These are phyloP conservation scores for Flagelloscypha sp. DNA, from an alignment of 768 basidiomycete genomes.

Conservation along the genomic window DNA sequence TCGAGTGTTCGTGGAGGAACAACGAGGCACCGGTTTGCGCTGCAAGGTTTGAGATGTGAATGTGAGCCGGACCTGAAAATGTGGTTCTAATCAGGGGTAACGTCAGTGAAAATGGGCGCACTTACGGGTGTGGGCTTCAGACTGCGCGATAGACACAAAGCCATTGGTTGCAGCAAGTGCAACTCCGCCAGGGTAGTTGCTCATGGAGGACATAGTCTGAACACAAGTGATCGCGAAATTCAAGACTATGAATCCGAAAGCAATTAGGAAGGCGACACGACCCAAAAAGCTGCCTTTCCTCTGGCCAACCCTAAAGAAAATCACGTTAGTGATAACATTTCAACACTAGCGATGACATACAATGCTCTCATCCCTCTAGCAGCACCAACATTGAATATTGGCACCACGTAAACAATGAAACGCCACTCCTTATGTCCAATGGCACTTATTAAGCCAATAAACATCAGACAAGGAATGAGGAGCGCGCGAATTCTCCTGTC, in stretches of 20 bases:
- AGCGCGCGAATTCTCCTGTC: conserved; percentile 45
- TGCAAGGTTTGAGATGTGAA: conserved; percentile 80
- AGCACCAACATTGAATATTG: conserved; percentile 72
- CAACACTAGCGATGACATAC: conserved; percentile 33
- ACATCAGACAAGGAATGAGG: conserved; percentile 42
- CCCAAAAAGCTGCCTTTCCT: conserved; percentile 42
- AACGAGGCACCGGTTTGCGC: conserved; percentile 88
- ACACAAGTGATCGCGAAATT: conserved; percentile 50
- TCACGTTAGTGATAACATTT: neutral
- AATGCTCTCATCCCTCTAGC: conserved; percentile 55
- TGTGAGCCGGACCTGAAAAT: conserved; percentile 48
- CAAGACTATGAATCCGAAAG: conserved; percentile 37
- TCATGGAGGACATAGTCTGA: conserved; percentile 48
- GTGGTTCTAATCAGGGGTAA: too few relatives aligned
- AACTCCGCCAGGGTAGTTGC: conserved; percentile 86
- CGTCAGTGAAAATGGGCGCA: conserved; percentile 1
- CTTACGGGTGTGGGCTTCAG: neutral
- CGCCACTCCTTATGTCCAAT: conserved; percentile 97
- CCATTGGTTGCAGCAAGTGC: conserved; percentile 59
- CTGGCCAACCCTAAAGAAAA: conserved; percentile 33
- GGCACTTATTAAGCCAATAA: conserved; percentile 58
- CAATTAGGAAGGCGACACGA: conserved; percentile 34
- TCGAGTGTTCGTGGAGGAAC: conserved; percentile 65
- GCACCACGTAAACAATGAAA: conserved; percentile 84
- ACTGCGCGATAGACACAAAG: neutral